phyloP scores from a whole-genome alignment of 2,329 filamentous ascomycete species.

The Penicillium digitatum region DNA sequence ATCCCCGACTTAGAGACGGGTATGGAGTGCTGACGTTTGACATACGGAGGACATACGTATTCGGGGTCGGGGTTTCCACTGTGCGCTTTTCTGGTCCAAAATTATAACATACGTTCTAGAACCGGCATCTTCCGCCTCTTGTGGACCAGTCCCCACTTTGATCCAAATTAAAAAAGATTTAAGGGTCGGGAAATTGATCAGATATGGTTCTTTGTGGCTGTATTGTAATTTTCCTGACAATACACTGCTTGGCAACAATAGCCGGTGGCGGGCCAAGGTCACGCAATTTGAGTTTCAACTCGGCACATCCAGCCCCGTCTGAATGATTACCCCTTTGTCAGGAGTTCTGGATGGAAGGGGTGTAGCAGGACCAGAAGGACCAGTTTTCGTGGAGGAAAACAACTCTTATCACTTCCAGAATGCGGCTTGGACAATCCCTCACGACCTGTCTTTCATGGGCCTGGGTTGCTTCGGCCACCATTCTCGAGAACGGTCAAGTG shows the following conservation, averaged over 20 bases:
- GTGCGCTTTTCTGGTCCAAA: background rate
- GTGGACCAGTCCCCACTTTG: background rate
- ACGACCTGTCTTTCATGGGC: constrained; percentile 13
- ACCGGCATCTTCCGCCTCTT: background rate
- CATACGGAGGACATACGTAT: background rate
- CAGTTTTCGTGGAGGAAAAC: constrained; percentile 1
- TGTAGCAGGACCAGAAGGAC: background rate
- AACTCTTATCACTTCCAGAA: constrained; percentile 7
- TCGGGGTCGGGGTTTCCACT: background rate
- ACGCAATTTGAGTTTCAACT: constrained; percentile 1
- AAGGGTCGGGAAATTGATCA: background rate
- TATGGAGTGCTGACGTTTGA: background rate
- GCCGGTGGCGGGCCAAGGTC: background rate
- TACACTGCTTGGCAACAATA: background rate
- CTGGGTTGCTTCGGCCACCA: constrained; percentile 32
- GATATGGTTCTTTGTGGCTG: background rate
- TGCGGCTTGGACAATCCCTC: constrained; percentile 15
- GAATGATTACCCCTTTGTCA: background rate
- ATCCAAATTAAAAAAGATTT: background rate
- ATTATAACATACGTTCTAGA: background rate
- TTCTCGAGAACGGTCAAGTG: constrained; percentile 44
- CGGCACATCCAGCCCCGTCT: background rate
- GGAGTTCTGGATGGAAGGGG: background rate
- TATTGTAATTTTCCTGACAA: background rate
- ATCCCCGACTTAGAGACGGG: background rate